Evolutionary conservation across 352 stramenopile species (phyloP).

Genomic region (Globisporangium recalcitrans): DNA sequence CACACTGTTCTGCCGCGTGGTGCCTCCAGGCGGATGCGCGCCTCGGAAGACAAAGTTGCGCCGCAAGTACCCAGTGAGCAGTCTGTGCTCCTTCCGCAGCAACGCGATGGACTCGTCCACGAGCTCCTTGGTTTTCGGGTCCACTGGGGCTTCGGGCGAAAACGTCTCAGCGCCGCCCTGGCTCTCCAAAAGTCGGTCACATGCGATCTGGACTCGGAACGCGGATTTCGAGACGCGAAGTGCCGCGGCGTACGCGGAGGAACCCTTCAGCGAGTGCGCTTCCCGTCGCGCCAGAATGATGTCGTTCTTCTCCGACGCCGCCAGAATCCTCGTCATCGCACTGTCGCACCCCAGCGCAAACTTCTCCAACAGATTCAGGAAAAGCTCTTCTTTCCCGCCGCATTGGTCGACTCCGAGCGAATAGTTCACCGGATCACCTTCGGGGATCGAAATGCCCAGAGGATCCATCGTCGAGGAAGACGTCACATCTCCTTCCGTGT

Average conservation of each 20-base stretch:
- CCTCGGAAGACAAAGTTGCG: slow-evolving; percentile 77
- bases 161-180: slow-evolving; percentile 25
- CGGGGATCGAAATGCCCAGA: slow-evolving; percentile 55
- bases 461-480: slow-evolving; percentile 13
- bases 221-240: slow-evolving; percentile 74
- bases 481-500: slow-evolving; percentile 15
- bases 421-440: slow-evolving; percentile 78
- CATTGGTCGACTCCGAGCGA: slow-evolving; percentile 75
- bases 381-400: slow-evolving; percentile 69
- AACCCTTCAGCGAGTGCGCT: slow-evolving; percentile 78
- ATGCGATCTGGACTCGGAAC: slow-evolving; percentile 75
- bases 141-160: slow-evolving; percentile 14
- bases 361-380: slow-evolving; percentile 76
- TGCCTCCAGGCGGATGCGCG: slow-evolving; percentile 6
- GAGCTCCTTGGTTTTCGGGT: slow-evolving; percentile 24
- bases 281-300: slow-evolving; percentile 52
- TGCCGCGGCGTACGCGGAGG: slow-evolving; percentile 72
- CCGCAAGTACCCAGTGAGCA: slow-evolving; percentile 66
- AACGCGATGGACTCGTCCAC: slow-evolving; percentile 37
- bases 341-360: slow-evolving; percentile 58
- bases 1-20: slow-evolving; percentile 12
- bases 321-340: slow-evolving; percentile 51
- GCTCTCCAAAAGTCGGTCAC: slow-evolving; percentile 51
- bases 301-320: slow-evolving; percentile 39
- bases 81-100: slow-evolving; percentile 58